Base-by-base conservation (phyloP, 2,329 filamentous ascomycete species). In the Verticillium zaregamsianum region DNA sequence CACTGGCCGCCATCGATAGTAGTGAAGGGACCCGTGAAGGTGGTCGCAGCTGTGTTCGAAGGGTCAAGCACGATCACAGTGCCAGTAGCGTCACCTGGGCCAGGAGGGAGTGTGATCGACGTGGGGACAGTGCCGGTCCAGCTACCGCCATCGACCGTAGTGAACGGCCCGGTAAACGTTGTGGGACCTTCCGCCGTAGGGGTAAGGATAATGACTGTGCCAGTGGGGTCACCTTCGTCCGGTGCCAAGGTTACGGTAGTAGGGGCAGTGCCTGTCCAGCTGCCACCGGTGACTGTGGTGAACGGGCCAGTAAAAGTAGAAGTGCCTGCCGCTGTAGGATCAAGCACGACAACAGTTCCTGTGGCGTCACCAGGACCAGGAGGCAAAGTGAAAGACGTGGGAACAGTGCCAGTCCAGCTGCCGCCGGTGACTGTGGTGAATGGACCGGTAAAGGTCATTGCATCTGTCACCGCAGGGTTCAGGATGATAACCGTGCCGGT, bases 281-380 rank as follows among this genome's bases (percentile, higher is more conserved):
- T 39, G 12, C 32, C n/a, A 12, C 33, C 57, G 15, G 33, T 39
- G 15, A 58, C 14, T 6, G 57, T 63, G 20, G 56, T 61, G 61
- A 61, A 65, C 9, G 62, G 59, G 1, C 62, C 62, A 8, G n/a
- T 56, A 49, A 62, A 63, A 8, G 17, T 39, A 8, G 49, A 8
- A 9, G 35, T 39, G 20, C 15, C 61, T 5, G 45, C 35, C 15
- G 32, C 25, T 14, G 37, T 17, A 8, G 61, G 52, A 4, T 32
- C 32, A n/a, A 62, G 12, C 6, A 58, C 37, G 8, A 58, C 15
- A 12, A 28, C 20, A 14, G 58, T 59, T 1, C 58, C 58, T 3
- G 37, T 45, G 9, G 23, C 6, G 25, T 58, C 57, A 7, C 31
- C 11, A 3, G 17, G 8, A 12, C 9, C 20, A 5, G 57, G 57